phyloP scores from a whole-genome alignment of 177 flowering plant species.

The Vitis hybrid region DNA sequence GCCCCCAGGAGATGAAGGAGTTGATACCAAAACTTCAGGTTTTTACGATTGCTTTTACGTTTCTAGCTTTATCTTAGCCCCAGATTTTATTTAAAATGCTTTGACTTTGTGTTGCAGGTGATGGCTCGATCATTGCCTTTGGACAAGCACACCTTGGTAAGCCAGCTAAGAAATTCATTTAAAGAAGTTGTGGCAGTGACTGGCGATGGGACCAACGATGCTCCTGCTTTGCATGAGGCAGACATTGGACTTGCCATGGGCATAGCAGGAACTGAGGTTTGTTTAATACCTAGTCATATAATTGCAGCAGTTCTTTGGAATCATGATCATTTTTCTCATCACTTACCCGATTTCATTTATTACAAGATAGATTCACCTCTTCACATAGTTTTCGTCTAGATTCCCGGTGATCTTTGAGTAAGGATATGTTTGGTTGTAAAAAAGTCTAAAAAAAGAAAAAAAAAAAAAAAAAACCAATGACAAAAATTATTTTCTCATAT shows the following conservation, averaged over 20 bases:
- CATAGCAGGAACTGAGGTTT: conserved; percentile 75
- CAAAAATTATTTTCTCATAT: no score
- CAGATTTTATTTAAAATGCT: background rate
- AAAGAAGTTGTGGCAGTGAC: conserved; percentile 68
- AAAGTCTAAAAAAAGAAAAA: no score
- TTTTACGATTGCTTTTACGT: background rate
- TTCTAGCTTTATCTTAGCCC: no score
- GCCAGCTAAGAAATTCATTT: conserved; percentile 32
- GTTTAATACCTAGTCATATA: background rate
- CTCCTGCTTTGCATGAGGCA: conserved; percentile 67
- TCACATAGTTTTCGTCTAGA: no score
- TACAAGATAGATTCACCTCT: no score
- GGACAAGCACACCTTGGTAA: conserved; percentile 59
- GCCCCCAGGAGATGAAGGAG: conserved; percentile 29
- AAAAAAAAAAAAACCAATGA: no score
- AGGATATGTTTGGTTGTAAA: no score
- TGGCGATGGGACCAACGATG: conserved; percentile 76
- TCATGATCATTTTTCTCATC: no score
- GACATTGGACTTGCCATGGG: conserved; percentile 79
- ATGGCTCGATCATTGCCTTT: conserved; percentile 67
- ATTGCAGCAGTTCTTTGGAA: background rate
- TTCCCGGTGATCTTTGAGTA: no score
- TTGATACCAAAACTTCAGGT: conserved; percentile 54
- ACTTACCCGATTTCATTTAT: no score
- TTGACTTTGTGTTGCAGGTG: conserved; percentile 35